phyloP scores from a whole-genome alignment of 805 yeast genomes.

The Blastobotrys chiropterorum region DNA sequence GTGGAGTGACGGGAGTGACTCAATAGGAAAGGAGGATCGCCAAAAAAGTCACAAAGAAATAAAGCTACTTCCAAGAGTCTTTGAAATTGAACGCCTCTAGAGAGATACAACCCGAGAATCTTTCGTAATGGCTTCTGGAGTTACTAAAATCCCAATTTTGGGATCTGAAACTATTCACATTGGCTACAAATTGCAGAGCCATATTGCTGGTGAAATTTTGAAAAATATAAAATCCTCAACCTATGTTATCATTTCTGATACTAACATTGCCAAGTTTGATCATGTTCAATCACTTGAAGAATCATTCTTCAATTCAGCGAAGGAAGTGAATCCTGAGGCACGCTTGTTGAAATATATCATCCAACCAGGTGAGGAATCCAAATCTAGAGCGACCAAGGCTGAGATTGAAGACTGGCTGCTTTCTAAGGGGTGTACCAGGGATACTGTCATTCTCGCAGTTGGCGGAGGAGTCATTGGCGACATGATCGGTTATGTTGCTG shows the following conservation, averaged over 20 bases:
- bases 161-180: constrained; percentile 83
- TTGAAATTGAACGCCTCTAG: too few species aligned
- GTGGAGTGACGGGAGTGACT: not conserved
- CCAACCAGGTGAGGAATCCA: constrained; percentile 90
- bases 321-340: constrained; percentile 31
- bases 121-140: constrained; percentile 2
- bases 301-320: constrained; percentile 40
- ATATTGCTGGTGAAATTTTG: constrained; percentile 64
- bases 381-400: constrained; percentile 84
- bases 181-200: constrained; percentile 73
- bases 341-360: constrained; percentile 70
- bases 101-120: too few species aligned
- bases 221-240: constrained; percentile 70
- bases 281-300: constrained; percentile 44
- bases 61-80: not conserved
- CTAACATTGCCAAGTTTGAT: constrained; percentile 48
- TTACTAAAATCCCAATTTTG: constrained; percentile 30
- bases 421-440: constrained; percentile 84
- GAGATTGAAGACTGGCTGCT: constrained; percentile 86
- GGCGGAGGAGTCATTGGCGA: constrained; percentile 99
- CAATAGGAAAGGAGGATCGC: not conserved
- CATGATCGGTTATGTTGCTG: constrained; percentile 98
- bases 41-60: not conserved
- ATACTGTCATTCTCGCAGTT: constrained; percentile 86
- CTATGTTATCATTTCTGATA: constrained; percentile 84